These are phyloP conservation scores for Nannizzia gypsea DNA, from an alignment of 2,329 filamentous ascomycete genomes.

Conservation along the genomic window DNA sequence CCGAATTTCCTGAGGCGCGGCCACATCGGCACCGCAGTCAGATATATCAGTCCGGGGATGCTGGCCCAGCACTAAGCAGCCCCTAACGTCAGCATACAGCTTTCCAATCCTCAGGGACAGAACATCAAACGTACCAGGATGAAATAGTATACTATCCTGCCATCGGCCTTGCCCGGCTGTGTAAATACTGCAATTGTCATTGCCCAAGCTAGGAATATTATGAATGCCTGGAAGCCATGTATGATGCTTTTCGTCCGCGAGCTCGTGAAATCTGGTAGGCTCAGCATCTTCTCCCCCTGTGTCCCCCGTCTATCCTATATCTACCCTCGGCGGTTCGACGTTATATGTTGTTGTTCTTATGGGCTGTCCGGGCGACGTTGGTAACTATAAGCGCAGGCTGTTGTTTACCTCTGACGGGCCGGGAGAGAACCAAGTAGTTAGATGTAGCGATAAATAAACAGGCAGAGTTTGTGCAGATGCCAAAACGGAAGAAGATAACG, in stretches of 20 bases:
- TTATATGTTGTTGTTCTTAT: background rate
- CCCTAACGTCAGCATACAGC: background rate
- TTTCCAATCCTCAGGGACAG: background rate
- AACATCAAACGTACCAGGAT: constrained; percentile 35
- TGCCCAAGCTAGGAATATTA: constrained; percentile 48
- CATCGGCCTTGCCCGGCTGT: constrained; percentile 42
- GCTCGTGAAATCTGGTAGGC: constrained; percentile 10
- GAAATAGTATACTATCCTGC: constrained; percentile 46
- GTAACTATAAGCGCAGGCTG: no score
- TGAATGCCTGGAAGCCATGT: constrained; percentile 43
- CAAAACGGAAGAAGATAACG: no score
- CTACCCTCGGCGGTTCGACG: background rate
- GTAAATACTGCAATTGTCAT: constrained; percentile 49
- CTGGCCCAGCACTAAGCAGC: constrained; percentile 45
- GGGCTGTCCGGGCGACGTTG: background rate
- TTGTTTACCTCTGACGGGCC: no score
- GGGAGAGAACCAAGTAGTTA: no score
- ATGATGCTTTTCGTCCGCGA: constrained; percentile 43
- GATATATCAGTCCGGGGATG: constrained; percentile 47
- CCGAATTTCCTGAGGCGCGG: constrained; percentile 46
- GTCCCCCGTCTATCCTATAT: background rate
- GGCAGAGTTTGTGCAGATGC: no score
- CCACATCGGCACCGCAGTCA: constrained; percentile 50
- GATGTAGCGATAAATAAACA: no score
- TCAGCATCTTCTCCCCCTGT: constrained; percentile 10